Conservation (phyloP, 2,329 filamentous ascomycete species). For the Geosmithia putterillii region DNA sequence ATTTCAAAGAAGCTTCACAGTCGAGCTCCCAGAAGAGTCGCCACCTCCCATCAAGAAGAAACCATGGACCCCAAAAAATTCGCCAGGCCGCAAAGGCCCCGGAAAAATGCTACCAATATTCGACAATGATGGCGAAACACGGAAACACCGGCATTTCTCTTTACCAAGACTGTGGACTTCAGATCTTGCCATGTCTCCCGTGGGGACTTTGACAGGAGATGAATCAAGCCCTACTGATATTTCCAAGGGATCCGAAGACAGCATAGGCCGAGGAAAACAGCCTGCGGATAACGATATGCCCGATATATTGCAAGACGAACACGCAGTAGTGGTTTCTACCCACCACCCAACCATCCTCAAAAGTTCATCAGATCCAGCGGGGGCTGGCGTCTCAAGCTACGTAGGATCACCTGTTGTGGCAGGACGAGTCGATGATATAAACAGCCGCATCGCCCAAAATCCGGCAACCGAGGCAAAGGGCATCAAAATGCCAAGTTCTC, state of each 20-base stretch:
- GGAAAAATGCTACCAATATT: background rate
- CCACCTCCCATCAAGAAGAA: conserved; percentile 52
- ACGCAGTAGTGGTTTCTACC: background rate
- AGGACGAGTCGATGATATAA: background rate
- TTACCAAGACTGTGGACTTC: background rate
- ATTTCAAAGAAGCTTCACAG: conserved; percentile 65
- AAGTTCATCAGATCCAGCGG: background rate
- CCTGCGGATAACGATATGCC: background rate
- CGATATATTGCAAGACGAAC: background rate
- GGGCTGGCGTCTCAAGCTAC: background rate
- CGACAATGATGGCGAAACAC: background rate
- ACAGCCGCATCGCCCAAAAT: background rate
- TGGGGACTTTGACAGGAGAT: background rate
- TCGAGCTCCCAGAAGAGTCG: conserved; percentile 59
- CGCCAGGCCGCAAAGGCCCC: conserved; percentile 28
- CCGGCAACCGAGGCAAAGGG: background rate
- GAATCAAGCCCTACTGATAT: background rate
- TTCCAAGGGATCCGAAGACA: background rate
- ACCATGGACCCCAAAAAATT: conserved; percentile 48
- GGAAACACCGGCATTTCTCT: background rate
- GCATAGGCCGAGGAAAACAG: background rate
- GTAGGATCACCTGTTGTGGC: background rate
- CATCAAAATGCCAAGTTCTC: background rate
- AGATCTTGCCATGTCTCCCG: background rate
- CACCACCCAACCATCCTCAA: background rate